Conservation (phyloP, 768 basidiomycete species). For the Mycena galopus region DNA sequence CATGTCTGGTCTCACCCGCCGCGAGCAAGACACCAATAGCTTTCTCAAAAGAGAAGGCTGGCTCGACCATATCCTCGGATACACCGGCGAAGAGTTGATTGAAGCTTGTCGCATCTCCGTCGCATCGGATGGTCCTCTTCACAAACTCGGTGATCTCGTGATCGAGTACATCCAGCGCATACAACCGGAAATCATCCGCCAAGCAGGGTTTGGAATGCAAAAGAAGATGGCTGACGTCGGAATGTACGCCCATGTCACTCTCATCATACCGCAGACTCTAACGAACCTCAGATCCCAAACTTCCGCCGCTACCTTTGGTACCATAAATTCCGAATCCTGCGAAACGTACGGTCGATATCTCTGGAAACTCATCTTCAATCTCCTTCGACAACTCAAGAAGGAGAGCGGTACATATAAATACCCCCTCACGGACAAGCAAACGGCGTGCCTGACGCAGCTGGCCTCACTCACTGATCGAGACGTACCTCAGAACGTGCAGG, state of each 20-base stretch:
- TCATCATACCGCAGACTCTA: neutral
- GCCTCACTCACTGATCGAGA: neutral
- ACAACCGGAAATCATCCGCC: neutral
- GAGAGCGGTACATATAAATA: neutral
- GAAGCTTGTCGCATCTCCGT: neutral
- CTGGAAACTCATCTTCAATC: neutral
- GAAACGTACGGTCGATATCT: neutral
- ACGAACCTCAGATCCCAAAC: too few species aligned
- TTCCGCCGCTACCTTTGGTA: neutral
- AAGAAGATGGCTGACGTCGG: neutral
- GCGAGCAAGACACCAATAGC: neutral
- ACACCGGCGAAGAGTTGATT: neutral
- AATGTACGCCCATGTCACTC: neutral
- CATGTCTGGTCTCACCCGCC: neutral
- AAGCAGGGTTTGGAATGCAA: neutral
- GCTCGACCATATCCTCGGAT: neutral
- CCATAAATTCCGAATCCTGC: neutral
- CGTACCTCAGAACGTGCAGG: neutral
- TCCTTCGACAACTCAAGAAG: neutral
- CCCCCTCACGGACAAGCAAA: neutral
- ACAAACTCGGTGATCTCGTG: neutral
- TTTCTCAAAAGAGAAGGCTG: neutral
- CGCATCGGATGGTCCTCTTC: neutral
- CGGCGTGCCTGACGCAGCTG: neutral
- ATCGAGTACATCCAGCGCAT: neutral